Percentiles rank a stretch among this genome's conserved stretches.
Evolutionary conservation across 2,329 filamentous ascomycete genomes (phyloP).

Genomic region (Ceratocystis albifundus): DNA sequence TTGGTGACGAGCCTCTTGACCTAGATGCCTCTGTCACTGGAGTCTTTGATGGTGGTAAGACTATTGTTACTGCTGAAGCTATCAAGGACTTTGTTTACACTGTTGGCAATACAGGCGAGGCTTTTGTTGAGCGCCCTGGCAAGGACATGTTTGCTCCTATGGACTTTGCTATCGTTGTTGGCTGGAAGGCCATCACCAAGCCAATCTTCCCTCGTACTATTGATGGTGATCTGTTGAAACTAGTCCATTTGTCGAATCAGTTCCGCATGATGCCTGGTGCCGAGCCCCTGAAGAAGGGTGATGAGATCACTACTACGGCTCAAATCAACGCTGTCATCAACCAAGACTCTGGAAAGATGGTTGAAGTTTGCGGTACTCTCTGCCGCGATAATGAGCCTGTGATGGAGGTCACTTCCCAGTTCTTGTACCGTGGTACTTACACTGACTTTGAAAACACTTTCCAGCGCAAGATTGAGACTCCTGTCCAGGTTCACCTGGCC

Average conservation of each 20-base stretch:
- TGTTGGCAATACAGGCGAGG: constrained; percentile 93
- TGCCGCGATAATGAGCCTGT: constrained; percentile 69
- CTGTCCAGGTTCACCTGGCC: constrained; percentile 80
- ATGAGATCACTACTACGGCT: constrained; percentile 82
- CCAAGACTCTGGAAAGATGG: constrained; percentile 98
- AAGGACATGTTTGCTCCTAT: constrained; percentile 93
- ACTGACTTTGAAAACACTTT: constrained; percentile 96
- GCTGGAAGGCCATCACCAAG: constrained; percentile 98
- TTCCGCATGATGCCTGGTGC: constrained; percentile 98
- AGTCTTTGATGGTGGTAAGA: constrained; percentile 78
- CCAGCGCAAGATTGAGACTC: constrained; percentile 91
- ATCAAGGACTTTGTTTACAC: constrained; percentile 99
- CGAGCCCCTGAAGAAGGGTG: constrained; percentile 87
- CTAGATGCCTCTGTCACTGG: constrained; percentile 77
- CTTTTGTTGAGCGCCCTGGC: constrained; percentile 88
- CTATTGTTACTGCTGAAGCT: constrained; percentile 77
- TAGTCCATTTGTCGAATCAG: constrained; percentile 91
- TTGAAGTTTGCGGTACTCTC: constrained; percentile 97
- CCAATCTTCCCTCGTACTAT: constrained; percentile 96
- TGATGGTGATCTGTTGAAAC: constrained; percentile 87
- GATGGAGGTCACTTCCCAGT: constrained; percentile 98
- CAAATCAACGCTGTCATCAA: constrained; percentile 97
- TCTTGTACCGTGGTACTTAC: constrained; percentile 88
- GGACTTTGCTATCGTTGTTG: constrained; percentile 97
- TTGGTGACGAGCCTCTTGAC: constrained; percentile 71